A percentile compares a stretch with the other conserved stretches of the same genome.
Evolutionary conservation across 192 early-diverging fungal species (phyloP).

Genomic region (Coemansia sp.): DNA sequence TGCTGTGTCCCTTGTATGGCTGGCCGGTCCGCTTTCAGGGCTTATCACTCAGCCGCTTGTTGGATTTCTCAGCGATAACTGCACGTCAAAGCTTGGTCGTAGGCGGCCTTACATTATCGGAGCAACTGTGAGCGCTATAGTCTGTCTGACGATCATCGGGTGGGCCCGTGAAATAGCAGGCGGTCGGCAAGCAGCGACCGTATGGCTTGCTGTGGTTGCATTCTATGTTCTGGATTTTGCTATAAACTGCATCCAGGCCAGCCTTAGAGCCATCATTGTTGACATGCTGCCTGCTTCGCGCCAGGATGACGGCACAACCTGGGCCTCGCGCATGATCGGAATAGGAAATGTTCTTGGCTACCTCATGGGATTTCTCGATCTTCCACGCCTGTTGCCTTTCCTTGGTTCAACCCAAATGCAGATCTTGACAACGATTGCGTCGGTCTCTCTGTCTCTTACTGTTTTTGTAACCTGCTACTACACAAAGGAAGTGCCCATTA

Average conservation of each 20-base stretch:
- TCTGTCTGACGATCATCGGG: slow-evolving; percentile 71
- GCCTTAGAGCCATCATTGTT: slow-evolving; percentile 81
- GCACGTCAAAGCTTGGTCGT: slow-evolving; percentile 70
- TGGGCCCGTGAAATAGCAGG: slow-evolving; percentile 71
- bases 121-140: slow-evolving; percentile 62
- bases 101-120: slow-evolving; percentile 84
- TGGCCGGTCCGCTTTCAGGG: slow-evolving; percentile 86
- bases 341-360: slow-evolving; percentile 84
- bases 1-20: slow-evolving; percentile 89
- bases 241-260: slow-evolving; percentile 86
- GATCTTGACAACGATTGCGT: slow-evolving; percentile 75
- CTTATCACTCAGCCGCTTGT: slow-evolving; percentile 80
- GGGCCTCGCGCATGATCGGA: slow-evolving; percentile 85
- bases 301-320: slow-evolving; percentile 81
- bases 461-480: slow-evolving; percentile 70
- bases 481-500: slow-evolving; percentile 55
- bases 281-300: slow-evolving; percentile 78
- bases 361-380: slow-evolving; percentile 81
- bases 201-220: slow-evolving; percentile 71
- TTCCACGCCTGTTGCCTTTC: slow-evolving; percentile 64
- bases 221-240: slow-evolving; percentile 96
- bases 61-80: slow-evolving; percentile 80
- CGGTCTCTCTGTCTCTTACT: slow-evolving; percentile 59
- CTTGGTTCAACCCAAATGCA: slow-evolving; percentile 78
- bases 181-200: slow-evolving; percentile 43